phyloP scores from a whole-genome alignment of 257 asterid genomes.

The Jasminum sambac region DNA sequence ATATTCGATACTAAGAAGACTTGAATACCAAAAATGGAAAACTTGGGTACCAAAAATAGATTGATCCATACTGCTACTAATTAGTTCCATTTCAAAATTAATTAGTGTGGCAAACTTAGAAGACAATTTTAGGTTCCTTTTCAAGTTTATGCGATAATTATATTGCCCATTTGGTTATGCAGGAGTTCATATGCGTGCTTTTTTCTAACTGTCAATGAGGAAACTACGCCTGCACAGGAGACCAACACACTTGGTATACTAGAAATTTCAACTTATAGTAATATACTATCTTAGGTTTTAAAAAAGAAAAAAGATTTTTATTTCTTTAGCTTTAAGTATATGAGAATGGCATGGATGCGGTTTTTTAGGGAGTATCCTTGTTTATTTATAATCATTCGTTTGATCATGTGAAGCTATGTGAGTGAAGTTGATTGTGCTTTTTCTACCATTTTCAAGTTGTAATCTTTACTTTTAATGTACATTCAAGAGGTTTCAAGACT shows the following conservation, averaged over 20 bases:
- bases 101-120: conserved; percentile 14
- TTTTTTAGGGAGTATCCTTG: conserved; percentile 72
- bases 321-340: conserved; percentile 33
- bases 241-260: conserved; percentile 38
- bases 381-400: conserved; percentile 39
- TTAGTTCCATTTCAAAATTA: conserved; percentile 28
- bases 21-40: conserved; percentile 18
- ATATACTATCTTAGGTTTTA: conserved; percentile 29
- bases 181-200: conserved; percentile 51
- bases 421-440: conserved; percentile 40
- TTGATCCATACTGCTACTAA: conserved; percentile 25
- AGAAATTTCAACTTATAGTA: conserved; percentile 41
- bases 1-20: conserved; percentile 7
- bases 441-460: neutral
- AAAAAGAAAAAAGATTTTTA: conserved; percentile 3
- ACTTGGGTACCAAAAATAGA: conserved; percentile 19
- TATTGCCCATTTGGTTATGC: conserved; percentile 29
- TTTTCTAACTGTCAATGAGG: conserved; percentile 50
- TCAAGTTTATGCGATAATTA: conserved; percentile 25
- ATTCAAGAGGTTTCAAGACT: neutral
- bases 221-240: conserved; percentile 47
- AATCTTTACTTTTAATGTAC: conserved; percentile 6
- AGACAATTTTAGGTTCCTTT: conserved; percentile 33
- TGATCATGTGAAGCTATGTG: conserved; percentile 28
- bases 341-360: conserved; percentile 76